These are phyloP conservation scores for Stemphylium vesicarium DNA, from an alignment of 2,329 filamentous ascomycete genomes.

Conservation along the genomic window DNA sequence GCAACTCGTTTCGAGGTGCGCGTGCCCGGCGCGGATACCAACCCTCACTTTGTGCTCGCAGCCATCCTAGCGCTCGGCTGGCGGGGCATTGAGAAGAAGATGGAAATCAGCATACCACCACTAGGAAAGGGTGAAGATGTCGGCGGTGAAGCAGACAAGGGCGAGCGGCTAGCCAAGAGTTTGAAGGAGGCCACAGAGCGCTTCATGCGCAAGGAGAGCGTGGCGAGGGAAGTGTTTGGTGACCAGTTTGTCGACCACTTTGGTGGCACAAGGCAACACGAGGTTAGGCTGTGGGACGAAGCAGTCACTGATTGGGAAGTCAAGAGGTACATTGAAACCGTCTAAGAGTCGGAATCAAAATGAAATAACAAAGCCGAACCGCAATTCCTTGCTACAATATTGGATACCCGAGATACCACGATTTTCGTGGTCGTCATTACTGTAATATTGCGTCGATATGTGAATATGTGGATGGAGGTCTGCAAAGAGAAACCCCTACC, in stretches of 20 bases:
- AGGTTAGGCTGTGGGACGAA: slow-evolving; percentile 89
- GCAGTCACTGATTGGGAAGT: slow-evolving; percentile 95
- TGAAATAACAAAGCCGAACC: neutral
- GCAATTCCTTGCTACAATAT: neutral
- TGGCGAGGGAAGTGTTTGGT: slow-evolving; percentile 92
- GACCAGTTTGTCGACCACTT: slow-evolving; percentile 97
- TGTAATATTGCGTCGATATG: neutral
- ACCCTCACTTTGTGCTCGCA: slow-evolving; percentile 84
- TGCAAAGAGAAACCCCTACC: neutral
- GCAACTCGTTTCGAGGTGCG: slow-evolving; percentile 92
- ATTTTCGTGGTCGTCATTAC: neutral
- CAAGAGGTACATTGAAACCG: slow-evolving; percentile 46
- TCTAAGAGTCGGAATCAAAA: slow-evolving; percentile 19
- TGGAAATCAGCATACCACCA: slow-evolving; percentile 81
- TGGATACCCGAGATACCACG: neutral
- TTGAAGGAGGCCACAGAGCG: slow-evolving; percentile 81
- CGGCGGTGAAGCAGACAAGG: slow-evolving; percentile 72
- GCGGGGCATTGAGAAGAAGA: slow-evolving; percentile 90
- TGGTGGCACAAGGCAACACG: slow-evolving; percentile 89
- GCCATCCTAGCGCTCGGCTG: slow-evolving; percentile 88
- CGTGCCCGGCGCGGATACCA: slow-evolving; percentile 92
- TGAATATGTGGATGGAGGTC: neutral
- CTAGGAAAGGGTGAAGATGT: slow-evolving; percentile 85
- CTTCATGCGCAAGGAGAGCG: slow-evolving; percentile 78
- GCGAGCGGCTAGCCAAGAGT: slow-evolving; percentile 80